Evolutionary conservation across 768 basidiomycete species (phyloP), one percentile per base, ranked within the genome.

Genomic region (Mycena vulgaris): DNA sequence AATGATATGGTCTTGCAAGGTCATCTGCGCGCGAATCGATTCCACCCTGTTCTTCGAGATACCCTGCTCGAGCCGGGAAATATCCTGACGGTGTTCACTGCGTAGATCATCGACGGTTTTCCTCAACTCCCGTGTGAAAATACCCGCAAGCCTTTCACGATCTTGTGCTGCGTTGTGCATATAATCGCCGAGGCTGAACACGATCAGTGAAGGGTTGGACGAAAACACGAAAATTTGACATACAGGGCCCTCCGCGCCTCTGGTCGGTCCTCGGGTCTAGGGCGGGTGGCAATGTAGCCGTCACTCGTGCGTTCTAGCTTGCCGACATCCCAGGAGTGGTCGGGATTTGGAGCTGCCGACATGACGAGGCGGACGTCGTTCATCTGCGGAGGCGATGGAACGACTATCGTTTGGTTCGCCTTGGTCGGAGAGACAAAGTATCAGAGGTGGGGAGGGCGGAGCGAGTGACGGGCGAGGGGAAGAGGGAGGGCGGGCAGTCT

Each of bases 171-270:
- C 61, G 17, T 9, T 47, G 16, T 30, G 19, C 61, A 63, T 52
- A 21, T 63, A 63, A 11, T 52, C 33, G 1, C 31, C 61, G 0
- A 52, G 33, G 4, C 61, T 63, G 49, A 52, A 63, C 49, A 63
- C 35, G 49, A 27, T 51, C 49, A 52, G 49, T 52, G 51, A 33
- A 63, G 48, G 60, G 23, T 51, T 62, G 60, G 35, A 39, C 60
- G 48, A 63, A 63, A 33, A 52, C 48, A 52, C 49, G 37, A 52
- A 52, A 52, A 63, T 39, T 51, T 17, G 60, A 62, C 48, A 25
- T 39, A 62, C 60, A 62, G 1, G 21, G 19, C 25, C 14, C 48
- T 48, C 19, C 48, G 60, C 16, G 35, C 35, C 48, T 51, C 47
- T 21, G 48, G 60, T 23, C 60, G 45, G 8, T 48, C 48, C 35